A percentile compares a stretch with the other conserved stretches of the same genome.
Conservation (phyloP, 2,329 filamentous ascomycete species). For the Zasmidium angulare region DNA sequence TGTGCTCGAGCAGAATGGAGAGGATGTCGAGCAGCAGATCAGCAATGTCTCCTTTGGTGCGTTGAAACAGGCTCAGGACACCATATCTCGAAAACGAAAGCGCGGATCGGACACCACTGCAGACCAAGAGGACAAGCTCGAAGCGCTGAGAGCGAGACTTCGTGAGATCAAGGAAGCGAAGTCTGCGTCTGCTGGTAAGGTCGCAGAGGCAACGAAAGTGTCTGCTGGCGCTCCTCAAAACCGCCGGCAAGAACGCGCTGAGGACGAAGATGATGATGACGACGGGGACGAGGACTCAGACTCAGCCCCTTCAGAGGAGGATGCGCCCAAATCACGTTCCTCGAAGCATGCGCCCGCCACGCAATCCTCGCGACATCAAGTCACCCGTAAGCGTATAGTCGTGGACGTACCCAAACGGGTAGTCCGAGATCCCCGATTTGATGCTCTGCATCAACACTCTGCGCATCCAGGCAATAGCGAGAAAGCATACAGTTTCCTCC, state of each 20-base stretch:
- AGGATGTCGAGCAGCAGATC: slow-evolving; percentile 47
- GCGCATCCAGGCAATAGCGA: slow-evolving; percentile 49
- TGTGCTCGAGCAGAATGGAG: slow-evolving; percentile 36
- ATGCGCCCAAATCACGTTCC: slow-evolving; percentile 48
- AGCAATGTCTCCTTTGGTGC: slow-evolving; percentile 79
- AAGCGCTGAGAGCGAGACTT: slow-evolving; percentile 45
- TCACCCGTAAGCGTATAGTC: slow-evolving; percentile 76
- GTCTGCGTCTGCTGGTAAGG: slow-evolving; percentile 16
- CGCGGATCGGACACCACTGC: slow-evolving; percentile 38
- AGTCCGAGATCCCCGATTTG: slow-evolving; percentile 84
- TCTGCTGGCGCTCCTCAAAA: background rate
- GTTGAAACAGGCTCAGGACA: slow-evolving; percentile 81
- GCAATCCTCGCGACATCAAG: slow-evolving; percentile 77
- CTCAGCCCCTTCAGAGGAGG: slow-evolving; percentile 43
- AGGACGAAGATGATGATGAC: slow-evolving; percentile 20
- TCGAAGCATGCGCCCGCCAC: slow-evolving; percentile 90
- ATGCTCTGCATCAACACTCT: slow-evolving; percentile 58
- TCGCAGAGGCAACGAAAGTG: slow-evolving; percentile 2
- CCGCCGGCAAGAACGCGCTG: slow-evolving; percentile 9
- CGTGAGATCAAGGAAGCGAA: slow-evolving; percentile 45
- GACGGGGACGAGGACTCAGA: slow-evolving; percentile 32
- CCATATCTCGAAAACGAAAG: slow-evolving; percentile 53
- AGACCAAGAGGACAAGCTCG: slow-evolving; percentile 48
- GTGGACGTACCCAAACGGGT: slow-evolving; percentile 60
- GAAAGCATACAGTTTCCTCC: slow-evolving; percentile 82